These are phyloP conservation scores for Bodo saltans DNA, from an alignment of 78 protist species.

Conservation along the genomic window DNA sequence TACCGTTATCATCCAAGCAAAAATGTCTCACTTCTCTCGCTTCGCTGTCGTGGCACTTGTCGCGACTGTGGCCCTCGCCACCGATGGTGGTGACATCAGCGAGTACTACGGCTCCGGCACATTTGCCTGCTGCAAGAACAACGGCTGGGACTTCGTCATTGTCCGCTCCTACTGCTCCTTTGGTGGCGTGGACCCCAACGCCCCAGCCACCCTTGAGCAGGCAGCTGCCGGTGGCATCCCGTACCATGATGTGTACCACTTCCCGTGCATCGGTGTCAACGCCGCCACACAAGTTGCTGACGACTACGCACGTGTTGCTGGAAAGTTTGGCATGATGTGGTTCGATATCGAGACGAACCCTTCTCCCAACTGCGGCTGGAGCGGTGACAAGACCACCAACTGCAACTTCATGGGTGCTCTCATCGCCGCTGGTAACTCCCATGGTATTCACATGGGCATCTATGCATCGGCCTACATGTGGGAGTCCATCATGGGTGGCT, in stretches of 20 bases:
- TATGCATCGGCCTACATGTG: slow-evolving; percentile 52
- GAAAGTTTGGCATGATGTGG: slow-evolving; percentile 9
- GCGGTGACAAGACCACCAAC: background rate
- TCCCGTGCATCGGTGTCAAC: background rate
- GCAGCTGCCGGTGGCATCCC: background rate
- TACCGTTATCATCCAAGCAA: too few relatives aligned
- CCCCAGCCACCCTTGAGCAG: background rate
- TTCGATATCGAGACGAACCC: slow-evolving; percentile 2
- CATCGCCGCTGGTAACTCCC: background rate
- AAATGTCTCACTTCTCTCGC: too few relatives aligned
- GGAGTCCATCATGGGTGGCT: slow-evolving; percentile 31
- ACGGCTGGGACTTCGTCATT: background rate
- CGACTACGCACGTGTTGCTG: background rate
- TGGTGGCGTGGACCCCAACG: background rate
- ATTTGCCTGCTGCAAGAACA: background rate
- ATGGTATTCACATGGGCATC: slow-evolving; percentile 46
- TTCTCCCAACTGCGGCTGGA: background rate
- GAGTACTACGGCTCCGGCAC: too few relatives aligned
- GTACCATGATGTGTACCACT: background rate
- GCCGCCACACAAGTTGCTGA: background rate
- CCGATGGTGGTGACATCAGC: too few relatives aligned
- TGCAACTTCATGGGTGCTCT: slow-evolving; percentile 29
- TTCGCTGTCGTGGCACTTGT: too few relatives aligned
- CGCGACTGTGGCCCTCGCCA: too few relatives aligned
- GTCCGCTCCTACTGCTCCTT: background rate